These are phyloP conservation scores for Yamadazyma kanchanaburiensis DNA, from an alignment of 1,139 yeast genomes.

Conservation along the genomic window DNA sequence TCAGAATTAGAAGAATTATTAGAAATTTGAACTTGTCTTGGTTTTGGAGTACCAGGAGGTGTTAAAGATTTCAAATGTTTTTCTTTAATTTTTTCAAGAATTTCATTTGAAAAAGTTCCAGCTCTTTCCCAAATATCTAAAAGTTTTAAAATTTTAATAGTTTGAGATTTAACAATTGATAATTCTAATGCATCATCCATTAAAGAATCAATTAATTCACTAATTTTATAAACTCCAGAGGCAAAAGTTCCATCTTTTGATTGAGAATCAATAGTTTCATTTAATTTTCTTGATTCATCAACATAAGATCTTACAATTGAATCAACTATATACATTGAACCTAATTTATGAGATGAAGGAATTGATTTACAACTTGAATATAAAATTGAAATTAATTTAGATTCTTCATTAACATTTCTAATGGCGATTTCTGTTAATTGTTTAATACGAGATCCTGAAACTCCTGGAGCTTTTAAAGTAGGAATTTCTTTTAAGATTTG, in stretches of 20 bases:
- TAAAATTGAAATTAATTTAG: conserved; percentile 56
- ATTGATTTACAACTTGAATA: conserved; percentile 70
- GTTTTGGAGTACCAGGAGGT: conserved; percentile 55
- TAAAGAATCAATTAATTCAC: conserved; percentile 55
- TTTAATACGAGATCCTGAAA: conserved; percentile 92
- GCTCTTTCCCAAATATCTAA: conserved; percentile 93
- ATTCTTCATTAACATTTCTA: conserved; percentile 56
- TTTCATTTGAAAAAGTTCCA: conserved; percentile 63
- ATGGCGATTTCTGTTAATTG: conserved; percentile 77
- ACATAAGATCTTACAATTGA: conserved; percentile 84
- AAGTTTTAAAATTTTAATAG: conserved; percentile 74
- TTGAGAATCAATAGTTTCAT: conserved; percentile 39
- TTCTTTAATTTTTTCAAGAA: conserved; percentile 53
- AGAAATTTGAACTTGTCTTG: conserved; percentile 10
- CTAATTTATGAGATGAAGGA: conserved; percentile 81
- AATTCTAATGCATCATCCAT: conserved; percentile 58
- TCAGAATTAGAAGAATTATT: not conserved
- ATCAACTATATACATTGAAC: conserved; percentile 87
- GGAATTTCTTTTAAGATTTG: conserved; percentile 69
- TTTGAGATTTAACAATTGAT: conserved; percentile 48
- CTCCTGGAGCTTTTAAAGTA: conserved; percentile 83
- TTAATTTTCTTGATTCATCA: conserved; percentile 64
- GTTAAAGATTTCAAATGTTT: conserved; percentile 58
- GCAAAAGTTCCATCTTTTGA: conserved; percentile 73
- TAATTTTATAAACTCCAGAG: conserved; percentile 64